Evolutionary conservation across 345 rosid genomes (phyloP).

Genomic region (Litchi chinensis): DNA sequence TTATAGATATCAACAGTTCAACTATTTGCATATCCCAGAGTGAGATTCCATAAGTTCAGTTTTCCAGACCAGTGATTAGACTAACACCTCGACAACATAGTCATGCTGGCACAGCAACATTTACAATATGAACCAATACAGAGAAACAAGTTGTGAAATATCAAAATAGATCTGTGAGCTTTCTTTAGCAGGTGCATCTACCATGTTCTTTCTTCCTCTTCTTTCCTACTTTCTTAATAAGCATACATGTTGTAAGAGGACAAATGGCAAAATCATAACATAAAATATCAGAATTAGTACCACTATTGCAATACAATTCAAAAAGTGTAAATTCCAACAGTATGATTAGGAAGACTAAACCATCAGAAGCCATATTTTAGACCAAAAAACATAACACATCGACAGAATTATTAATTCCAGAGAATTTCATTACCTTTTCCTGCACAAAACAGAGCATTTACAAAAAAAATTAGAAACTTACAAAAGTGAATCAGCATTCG

Average conservation of each 20-base stretch:
- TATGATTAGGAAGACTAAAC: neutral
- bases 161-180: neutral
- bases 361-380: neutral
- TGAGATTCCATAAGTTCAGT: neutral
- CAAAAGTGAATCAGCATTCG: neutral
- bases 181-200: neutral
- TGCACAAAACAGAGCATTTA: neutral
- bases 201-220: neutral
- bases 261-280: neutral
- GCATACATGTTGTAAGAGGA: neutral
- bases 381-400: neutral
- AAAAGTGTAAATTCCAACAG: neutral
- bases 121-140: neutral
- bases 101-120: neutral
- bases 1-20: conserved; percentile 2
- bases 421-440: neutral
- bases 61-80: neutral
- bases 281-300: neutral
- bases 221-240: neutral
- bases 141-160: neutral
- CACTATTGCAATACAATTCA: neutral
- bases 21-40: neutral
- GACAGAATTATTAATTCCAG: neutral
- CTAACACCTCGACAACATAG: neutral
- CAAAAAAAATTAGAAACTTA: neutral